phyloP scores from a whole-genome alignment of 2,329 filamentous ascomycete genomes.

The Fusarium udum region DNA sequence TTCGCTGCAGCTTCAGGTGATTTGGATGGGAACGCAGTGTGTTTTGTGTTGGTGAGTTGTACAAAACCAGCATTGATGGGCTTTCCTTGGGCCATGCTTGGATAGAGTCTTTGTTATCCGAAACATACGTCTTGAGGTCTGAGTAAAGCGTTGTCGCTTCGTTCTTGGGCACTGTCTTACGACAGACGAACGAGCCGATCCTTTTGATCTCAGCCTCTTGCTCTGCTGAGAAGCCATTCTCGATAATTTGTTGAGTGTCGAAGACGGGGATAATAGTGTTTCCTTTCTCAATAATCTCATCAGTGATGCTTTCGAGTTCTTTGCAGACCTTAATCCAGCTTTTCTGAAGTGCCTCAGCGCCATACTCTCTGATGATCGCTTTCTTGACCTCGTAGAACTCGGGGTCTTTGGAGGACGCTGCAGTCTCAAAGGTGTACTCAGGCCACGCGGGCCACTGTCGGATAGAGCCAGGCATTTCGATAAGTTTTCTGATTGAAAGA shows the following conservation, averaged over 20 bases:
- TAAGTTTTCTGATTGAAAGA: background rate
- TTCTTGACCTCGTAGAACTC: background rate
- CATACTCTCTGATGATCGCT: background rate
- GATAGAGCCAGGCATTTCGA: background rate
- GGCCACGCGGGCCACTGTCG: background rate
- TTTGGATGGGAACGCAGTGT: background rate
- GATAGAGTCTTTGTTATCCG: constrained; percentile 1
- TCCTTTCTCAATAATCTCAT: background rate
- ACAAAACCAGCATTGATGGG: constrained; percentile 1
- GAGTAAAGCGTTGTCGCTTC: background rate
- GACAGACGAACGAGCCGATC: background rate
- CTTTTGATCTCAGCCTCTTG: background rate
- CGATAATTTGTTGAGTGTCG: background rate
- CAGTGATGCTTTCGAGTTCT: background rate
- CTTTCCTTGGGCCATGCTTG: constrained; percentile 8
- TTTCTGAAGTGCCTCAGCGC: background rate
- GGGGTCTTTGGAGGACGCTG: background rate
- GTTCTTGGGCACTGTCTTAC: background rate
- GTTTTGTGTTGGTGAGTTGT: background rate
- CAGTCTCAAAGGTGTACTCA: background rate
- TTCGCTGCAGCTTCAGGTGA: background rate
- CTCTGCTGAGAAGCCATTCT: background rate
- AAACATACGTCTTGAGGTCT: background rate
- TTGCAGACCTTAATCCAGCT: background rate
- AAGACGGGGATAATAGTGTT: background rate